Conservation (phyloP, 164 flowering plant genomes). For the Nymphaea thermarum region DNA sequence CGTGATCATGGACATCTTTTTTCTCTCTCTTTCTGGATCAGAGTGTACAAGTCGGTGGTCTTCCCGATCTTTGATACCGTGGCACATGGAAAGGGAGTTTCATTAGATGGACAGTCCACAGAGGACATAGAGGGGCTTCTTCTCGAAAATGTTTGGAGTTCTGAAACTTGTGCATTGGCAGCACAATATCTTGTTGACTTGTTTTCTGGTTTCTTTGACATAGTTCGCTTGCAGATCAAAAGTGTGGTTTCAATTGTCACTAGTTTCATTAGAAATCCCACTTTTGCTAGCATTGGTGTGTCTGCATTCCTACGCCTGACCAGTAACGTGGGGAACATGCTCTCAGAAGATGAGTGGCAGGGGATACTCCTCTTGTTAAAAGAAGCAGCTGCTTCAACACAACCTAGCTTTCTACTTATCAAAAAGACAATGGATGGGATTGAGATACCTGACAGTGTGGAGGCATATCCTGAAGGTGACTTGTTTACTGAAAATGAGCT, state of each 20-base stretch:
- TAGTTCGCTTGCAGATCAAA: constrained; percentile 51
- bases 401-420: constrained; percentile 53
- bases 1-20: constrained; percentile 97
- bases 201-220: constrained; percentile 51
- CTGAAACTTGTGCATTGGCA: constrained; percentile 71
- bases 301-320: constrained; percentile 61
- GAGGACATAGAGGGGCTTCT: not conserved
- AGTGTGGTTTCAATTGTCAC: constrained; percentile 51
- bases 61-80: constrained; percentile 50
- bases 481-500: constrained; percentile 38
- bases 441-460: constrained; percentile 36
- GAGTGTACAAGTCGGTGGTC: constrained; percentile 47
- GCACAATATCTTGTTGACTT: constrained; percentile 69
- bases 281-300: constrained; percentile 65
- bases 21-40: constrained; percentile 64
- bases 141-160: constrained; percentile 51
- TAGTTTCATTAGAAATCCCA: constrained; percentile 44
- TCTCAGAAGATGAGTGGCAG: constrained; percentile 79
- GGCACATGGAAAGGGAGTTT: constrained; percentile 18
- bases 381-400: constrained; percentile 49
- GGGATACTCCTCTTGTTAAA: constrained; percentile 49
- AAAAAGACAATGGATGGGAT: constrained; percentile 55
- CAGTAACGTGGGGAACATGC: constrained; percentile 39
- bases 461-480: constrained; percentile 32
- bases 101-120: not conserved